These are phyloP conservation scores for Malus fusca DNA, from an alignment of 306 rosid genomes.

Conservation along the genomic window DNA sequence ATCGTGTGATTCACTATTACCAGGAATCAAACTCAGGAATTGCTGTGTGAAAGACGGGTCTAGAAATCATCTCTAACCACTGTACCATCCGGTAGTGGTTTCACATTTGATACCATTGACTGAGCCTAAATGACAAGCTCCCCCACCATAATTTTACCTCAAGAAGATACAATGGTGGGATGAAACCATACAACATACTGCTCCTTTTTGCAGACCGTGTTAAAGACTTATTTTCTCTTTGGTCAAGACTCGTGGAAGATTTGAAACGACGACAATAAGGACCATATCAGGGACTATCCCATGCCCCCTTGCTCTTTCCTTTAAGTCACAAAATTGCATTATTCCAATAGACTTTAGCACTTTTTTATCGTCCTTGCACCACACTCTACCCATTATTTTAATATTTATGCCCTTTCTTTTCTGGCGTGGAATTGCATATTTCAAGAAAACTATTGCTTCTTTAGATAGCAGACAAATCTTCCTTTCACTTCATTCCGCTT, in stretches of 20 bases:
- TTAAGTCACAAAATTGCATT: not conserved
- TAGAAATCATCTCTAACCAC: too few relatives aligned
- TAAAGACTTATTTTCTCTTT: not conserved
- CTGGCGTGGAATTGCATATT: not conserved
- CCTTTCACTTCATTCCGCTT: not conserved
- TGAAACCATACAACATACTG: not conserved
- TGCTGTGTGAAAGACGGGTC: fast-evolving
- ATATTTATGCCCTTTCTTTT: not conserved
- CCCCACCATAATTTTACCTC: too few relatives aligned
- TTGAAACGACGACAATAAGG: not conserved
- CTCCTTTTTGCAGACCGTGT: not conserved
- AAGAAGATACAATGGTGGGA: too few relatives aligned
- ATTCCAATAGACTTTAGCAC: not conserved
- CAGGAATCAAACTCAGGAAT: fast-evolving
- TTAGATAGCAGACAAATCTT: not conserved
- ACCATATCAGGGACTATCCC: not conserved
- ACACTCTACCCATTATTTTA: not conserved
- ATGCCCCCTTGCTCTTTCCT: not conserved
- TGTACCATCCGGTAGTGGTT: fast-evolving
- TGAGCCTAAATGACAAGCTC: too few relatives aligned
- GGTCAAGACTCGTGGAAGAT: not conserved
- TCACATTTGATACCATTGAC: too few relatives aligned
- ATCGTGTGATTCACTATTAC: too few relatives aligned
- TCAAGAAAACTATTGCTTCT: not conserved
- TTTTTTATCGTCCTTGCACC: not conserved